Base-by-base conservation (phyloP, 805 yeast genomes). In the Starmerella potacharoeniae region DNA sequence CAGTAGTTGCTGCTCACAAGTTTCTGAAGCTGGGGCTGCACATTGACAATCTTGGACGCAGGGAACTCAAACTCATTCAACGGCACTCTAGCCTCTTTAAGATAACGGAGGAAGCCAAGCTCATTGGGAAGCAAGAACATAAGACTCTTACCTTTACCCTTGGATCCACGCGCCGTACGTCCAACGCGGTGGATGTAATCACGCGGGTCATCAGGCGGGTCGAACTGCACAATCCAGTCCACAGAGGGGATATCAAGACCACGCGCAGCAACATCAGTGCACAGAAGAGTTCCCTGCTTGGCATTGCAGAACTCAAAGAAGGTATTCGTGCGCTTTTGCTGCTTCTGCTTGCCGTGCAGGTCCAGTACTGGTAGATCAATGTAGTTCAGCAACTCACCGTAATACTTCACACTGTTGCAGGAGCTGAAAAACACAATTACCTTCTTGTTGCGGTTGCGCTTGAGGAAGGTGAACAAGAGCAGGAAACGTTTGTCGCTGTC, bases 151-250 rank as follows among this genome's bases (percentile, higher is more conserved):
- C 99, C 99, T 68, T 83, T 83, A 55, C 96, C 97, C 49, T 79
- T 68, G 28, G 84, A 73, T 11, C 84, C 80, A 76, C 98, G 84
- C 39, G 98, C 99, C 31, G 99, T 93, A 77, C 99, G 84, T 62
- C 99, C 99, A 39, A 93, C 98, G 72, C 99, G 82, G 74, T 93
- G 99, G 63, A 93, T 93, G 70, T 93, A 93, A 73, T 93, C 97
- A 74, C 97, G 83, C 72, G 98, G 98, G 73, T 93, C 98, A 83
- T 93, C 98, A 69, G 98, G 98, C 54, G 98, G 98, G 71, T 93
- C 99, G 67, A 88, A 93, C 75, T 93, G 98, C 61, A 93, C 85
- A 66, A 93, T 93, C 98, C 98, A 93, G 74, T 95, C 98, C 54
- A 93, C 98, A 33, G 95, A 84, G 53, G 99, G 99, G 64, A 93